A percentile compares a stretch with the other conserved stretches of the same genome.
phyloP scores from a whole-genome alignment of 2,329 filamentous ascomycete genomes.

The Sporothrix dimorphospora region DNA sequence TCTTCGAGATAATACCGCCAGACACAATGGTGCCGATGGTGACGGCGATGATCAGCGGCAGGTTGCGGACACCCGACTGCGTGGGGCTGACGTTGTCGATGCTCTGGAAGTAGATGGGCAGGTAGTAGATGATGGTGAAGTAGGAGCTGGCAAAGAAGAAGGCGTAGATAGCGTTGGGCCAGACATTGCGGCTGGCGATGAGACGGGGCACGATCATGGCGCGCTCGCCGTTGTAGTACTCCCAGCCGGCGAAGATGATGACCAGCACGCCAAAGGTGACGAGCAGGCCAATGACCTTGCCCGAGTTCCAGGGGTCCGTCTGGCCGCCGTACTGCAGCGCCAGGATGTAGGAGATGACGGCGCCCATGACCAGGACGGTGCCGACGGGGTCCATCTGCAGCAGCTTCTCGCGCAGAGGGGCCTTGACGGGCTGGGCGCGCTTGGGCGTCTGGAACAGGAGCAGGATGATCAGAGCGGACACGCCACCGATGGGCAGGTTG shows the following conservation, averaged over 20 bases:
- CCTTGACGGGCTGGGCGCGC: conserved; percentile 39
- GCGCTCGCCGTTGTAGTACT: conserved; percentile 46
- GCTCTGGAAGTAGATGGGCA: conserved; percentile 57
- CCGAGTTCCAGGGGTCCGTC: conserved; percentile 43
- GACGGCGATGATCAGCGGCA: conserved; percentile 47
- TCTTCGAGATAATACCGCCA: conserved; percentile 41
- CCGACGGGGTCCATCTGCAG: conserved; percentile 49
- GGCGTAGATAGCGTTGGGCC: conserved; percentile 46
- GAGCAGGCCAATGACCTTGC: conserved; percentile 44
- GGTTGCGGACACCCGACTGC: conserved; percentile 45
- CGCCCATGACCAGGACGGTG: conserved; percentile 44
- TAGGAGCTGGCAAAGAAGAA: conserved; percentile 50
- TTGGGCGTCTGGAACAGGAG: conserved; percentile 44
- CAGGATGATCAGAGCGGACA: conserved; percentile 37
- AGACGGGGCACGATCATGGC: conserved; percentile 56
- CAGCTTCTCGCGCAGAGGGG: conserved; percentile 44
- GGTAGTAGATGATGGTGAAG: conserved; percentile 50
- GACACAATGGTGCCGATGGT: conserved; percentile 43
- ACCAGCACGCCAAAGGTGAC: conserved; percentile 38
- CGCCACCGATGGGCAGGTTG: conserved; percentile 40
- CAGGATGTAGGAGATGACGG: conserved; percentile 46
- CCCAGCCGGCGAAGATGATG: conserved; percentile 40
- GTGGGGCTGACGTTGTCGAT: conserved; percentile 47
- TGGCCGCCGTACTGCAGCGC: conserved; percentile 50
- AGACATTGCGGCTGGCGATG: conserved; percentile 49